Evolutionary conservation across 1,284 basidiomycete species (phyloP), one percentile per base, ranked within the genome.

Genomic region (Cryptococcus hybrid): DNA sequence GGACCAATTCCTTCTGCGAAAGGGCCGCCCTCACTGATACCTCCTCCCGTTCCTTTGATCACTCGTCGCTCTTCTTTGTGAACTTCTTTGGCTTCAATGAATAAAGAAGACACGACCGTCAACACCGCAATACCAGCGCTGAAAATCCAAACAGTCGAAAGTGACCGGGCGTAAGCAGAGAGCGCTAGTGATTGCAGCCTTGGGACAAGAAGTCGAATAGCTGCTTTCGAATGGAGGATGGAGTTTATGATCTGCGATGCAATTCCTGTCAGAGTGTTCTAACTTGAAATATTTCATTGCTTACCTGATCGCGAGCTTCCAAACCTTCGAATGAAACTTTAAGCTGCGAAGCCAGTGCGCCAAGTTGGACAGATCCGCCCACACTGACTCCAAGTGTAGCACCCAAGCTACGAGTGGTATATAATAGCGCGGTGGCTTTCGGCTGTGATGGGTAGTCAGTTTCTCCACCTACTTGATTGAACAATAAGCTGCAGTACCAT

Each of bases 341-440:
- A 7, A 74, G 61, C 13, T 59, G 42, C 7, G 58, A 47, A 2
- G 70, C 68, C 1, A 77, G 64, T 7, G 63, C 58, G 18, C 73
- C 73, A 37, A 77, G 65, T 59, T 78, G 77, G 43, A 77, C 61
- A 0, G 69, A 73, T 3, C 70, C 70, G 51, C 75, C 73, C 2
- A 74, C 54, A 15, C 65, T 65, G 3, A 79, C 68, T 30, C 78
- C 78, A 6, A 78, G 62, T 3, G 76, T 76, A 7, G 64, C 66
- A 5, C 78, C 78, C 1, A 79, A 67, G 6, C 65, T 69, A 37
- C 78, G 70, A 11, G 69, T 66, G 8, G 74, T 76, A 62, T 78
- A 79, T 7, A 76, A 63, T 35, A 78, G 57, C 7, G 78, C 76
- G 0, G 77, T 79, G 6, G 76, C 77, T 58, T 76, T 75, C 5